A percentile compares a stretch with the other conserved stretches of the same genome.
These are phyloP conservation scores for Phytopythium kandeliae DNA, from an alignment of 352 stramenopile genomes.

Conservation along the genomic window DNA sequence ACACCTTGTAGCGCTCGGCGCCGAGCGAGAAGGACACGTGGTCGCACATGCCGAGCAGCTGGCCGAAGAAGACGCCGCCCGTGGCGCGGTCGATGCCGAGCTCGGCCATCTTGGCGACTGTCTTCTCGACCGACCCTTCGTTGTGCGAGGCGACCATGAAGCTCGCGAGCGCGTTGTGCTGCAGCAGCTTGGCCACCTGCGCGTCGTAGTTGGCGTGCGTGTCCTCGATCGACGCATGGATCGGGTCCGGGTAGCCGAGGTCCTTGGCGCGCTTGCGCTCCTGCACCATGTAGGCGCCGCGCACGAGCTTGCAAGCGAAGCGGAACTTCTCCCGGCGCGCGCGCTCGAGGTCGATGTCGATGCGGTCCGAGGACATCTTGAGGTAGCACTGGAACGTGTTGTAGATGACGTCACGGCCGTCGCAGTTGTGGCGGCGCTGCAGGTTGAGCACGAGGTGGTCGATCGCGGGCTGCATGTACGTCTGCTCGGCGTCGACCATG, in stretches of 20 bases:
- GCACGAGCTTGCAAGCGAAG: slow-evolving; percentile 97
- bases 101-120: slow-evolving; percentile 90
- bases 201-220: slow-evolving; percentile 95
- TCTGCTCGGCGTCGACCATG: slow-evolving; percentile 98
- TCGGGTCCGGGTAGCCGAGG: slow-evolving; percentile 83
- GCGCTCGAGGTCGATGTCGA: slow-evolving; percentile 91
- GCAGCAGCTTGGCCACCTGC: slow-evolving; percentile 87
- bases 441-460: slow-evolving; percentile 90
- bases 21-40: slow-evolving; percentile 96
- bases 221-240: slow-evolving; percentile 90
- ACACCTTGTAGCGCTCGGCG: slow-evolving; percentile 89
- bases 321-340: slow-evolving; percentile 89
- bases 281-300: slow-evolving; percentile 98
- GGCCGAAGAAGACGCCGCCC: slow-evolving; percentile 92
- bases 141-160: slow-evolving; percentile 99
- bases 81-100: slow-evolving; percentile 73
- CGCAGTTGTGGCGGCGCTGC: slow-evolving; percentile 89
- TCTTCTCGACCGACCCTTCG: slow-evolving; percentile 91
- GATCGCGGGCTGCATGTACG: slow-evolving; percentile 97
- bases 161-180: slow-evolving; percentile 82
- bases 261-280: slow-evolving; percentile 89
- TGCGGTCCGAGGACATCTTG: slow-evolving; percentile 85
- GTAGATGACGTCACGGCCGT: slow-evolving; percentile 89
- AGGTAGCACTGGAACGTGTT: slow-evolving; percentile 99
- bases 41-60: slow-evolving; percentile 98